Evolutionary conservation across 2,329 filamentous ascomycete genomes (phyloP).

Genomic region (Didymella arachidicola): DNA sequence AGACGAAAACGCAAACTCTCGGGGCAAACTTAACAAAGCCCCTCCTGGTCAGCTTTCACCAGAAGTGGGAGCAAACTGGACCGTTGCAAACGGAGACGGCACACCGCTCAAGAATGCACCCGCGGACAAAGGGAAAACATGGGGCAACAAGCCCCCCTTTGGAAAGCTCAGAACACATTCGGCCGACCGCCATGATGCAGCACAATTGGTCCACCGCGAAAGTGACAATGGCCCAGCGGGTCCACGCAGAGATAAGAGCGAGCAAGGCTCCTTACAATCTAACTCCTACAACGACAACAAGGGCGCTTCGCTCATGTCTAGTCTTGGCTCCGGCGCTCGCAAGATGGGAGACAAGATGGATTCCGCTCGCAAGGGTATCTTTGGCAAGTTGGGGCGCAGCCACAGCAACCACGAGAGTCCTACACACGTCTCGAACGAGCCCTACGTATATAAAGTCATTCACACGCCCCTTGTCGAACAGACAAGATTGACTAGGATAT

Average conservation of each 20-base stretch:
- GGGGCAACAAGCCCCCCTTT: constrained; percentile 72
- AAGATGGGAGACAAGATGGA: constrained; percentile 74
- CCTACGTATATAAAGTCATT: constrained; percentile 84
- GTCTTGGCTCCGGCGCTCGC: constrained; percentile 74
- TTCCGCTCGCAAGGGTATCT: constrained; percentile 81
- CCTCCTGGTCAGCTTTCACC: constrained; percentile 42
- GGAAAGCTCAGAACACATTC: constrained; percentile 71
- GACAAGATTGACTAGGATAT: constrained; percentile 88
- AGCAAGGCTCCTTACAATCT: constrained; percentile 52
- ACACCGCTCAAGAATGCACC: constrained; percentile 69
- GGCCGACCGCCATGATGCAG: constrained; percentile 66
- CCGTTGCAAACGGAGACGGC: constrained; percentile 46
- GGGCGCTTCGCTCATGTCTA: constrained; percentile 72
- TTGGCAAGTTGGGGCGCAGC: constrained; percentile 77
- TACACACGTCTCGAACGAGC: constrained; percentile 71
- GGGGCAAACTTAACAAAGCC: constrained; percentile 46
- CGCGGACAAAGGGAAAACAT: constrained; percentile 70
- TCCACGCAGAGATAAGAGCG: constrained; percentile 40
- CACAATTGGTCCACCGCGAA: constrained; percentile 42
- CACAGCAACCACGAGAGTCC: constrained; percentile 75
- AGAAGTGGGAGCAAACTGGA: constrained; percentile 40
- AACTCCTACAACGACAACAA: constrained; percentile 65
- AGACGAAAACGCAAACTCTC: constrained; percentile 45
- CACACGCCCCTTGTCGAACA: constrained; percentile 88
- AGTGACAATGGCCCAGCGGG: constrained; percentile 35